Evolutionary conservation across 306 rosid species (phyloP), one percentile per base, ranked within the genome.

Genomic region (Pterocarpus macrocarpus): DNA sequence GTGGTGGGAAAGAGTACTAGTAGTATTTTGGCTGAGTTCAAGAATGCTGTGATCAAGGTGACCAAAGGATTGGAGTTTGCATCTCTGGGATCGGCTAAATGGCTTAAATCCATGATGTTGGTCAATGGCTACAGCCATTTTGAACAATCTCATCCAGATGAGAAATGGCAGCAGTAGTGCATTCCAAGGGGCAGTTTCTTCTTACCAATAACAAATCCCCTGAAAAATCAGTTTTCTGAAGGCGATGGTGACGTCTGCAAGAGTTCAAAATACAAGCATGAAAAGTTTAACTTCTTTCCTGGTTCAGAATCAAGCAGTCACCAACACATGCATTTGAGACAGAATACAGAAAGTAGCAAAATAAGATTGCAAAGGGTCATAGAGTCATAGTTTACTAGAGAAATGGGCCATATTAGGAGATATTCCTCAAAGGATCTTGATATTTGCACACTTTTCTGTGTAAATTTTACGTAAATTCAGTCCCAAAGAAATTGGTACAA

Each of bases 51-150:
- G 84, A 73, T 92, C 94, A 36, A 92, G 88, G 77, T 91, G 91
- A 78, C 91, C 87, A 67, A 77, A 91, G 72, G 99, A 95, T 73
- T 82, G 95, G 82, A 95, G 94, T 79, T 86, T 89, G 90, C 97
- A 93, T 87, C 86, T 85, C 67, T 81, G 89, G 83, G 90, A 83
- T 87, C 90, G 86, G 83, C 81, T 80, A 70, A 89, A 85, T 10
- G 91, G 91, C 87, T 90, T 90, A 74, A 91, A 88, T 75, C 86
- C 95, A 79, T 78, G 86, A 76, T 79, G 87, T 77, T 81, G 94
- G 79, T 87, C 94, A 67, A 91, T 79, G 78, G 88, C 95, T 63
- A 91, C 90, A 63, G 97, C 99, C 99, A 95, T 95, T 82, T 88
- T 71, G 41, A 71, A 71, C 73, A 82, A 88, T 84, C 86, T 88